Percentiles rank a stretch among this genome's conserved stretches.
Evolutionary conservation across 129 eudicot species (phyloP).

Genomic region (Flaveria brownii): DNA sequence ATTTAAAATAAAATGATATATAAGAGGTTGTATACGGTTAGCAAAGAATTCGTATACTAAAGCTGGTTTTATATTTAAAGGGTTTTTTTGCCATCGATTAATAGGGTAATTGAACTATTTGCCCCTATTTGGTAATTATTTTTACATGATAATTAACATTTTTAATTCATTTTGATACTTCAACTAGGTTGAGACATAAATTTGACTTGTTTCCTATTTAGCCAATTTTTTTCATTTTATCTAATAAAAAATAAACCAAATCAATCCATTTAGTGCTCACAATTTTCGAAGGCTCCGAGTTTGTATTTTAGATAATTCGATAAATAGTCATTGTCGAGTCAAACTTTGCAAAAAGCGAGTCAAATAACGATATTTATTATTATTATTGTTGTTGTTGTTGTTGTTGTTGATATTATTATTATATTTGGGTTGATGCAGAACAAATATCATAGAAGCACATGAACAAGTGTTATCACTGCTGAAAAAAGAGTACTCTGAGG

Average conservation of each 20-base stretch:
- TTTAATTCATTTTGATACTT: no score
- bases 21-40: no score
- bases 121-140: no score
- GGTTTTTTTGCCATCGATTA: no score
- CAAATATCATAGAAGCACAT: slow-evolving; percentile 91
- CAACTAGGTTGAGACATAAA: no score
- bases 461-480: slow-evolving; percentile 64
- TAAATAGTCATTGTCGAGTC: background rate
- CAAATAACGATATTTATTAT: background rate
- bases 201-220: background rate
- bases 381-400: background rate
- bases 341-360: background rate
- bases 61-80: no score
- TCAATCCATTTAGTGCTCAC: background rate
- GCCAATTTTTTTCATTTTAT: background rate
- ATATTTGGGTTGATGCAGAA: slow-evolving; percentile 49
- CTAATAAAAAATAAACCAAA: background rate
- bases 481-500: slow-evolving; percentile 64
- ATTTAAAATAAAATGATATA: no score
- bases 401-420: background rate
- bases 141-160: no score
- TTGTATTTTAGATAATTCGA: background rate
- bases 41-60: no score
- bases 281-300: background rate
- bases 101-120: no score